These are phyloP conservation scores for Petunia secreta DNA, from an alignment of 257 asterid species.

Conservation along the genomic window DNA sequence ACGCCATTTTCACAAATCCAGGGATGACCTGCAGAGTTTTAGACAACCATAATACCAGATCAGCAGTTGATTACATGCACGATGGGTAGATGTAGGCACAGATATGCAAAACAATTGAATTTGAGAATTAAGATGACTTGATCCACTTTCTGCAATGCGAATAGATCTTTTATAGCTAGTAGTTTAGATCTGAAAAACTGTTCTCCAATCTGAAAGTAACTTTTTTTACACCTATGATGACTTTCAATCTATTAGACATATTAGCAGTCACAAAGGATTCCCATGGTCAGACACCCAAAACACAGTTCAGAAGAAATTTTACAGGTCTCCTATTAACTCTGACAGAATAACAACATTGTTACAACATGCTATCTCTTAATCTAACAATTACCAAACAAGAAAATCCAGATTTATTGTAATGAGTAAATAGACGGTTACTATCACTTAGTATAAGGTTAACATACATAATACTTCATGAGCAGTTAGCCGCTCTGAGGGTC, in stretches of 20 bases:
- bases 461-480: conserved; percentile 91
- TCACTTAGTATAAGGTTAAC: conserved; percentile 31
- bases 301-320: conserved; percentile 10
- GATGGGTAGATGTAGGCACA: background rate
- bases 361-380: conserved; percentile 9
- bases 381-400: background rate
- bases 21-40: conserved; percentile 63
- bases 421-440: background rate
- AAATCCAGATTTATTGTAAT: conserved; percentile 9
- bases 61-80: conserved; percentile 13
- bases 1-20: conserved; percentile 84
- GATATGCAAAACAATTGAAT: conserved; percentile 19
- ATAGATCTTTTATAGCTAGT: background rate
- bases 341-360: background rate
- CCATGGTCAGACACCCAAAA: background rate
- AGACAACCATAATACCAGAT: conserved; percentile 18
- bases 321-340: background rate
- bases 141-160: conserved; percentile 16
- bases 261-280: background rate
- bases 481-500: conserved; percentile 71
- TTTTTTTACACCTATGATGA: background rate
- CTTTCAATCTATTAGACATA: background rate
- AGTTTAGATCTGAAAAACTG: conserved; percentile 3
- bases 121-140: conserved; percentile 9
- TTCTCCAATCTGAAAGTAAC: conserved; percentile 16